Evolutionary conservation across 164 flowering plant species (phyloP), one percentile per base, ranked within the genome.

Genomic region (Kingdonia uniflora): DNA sequence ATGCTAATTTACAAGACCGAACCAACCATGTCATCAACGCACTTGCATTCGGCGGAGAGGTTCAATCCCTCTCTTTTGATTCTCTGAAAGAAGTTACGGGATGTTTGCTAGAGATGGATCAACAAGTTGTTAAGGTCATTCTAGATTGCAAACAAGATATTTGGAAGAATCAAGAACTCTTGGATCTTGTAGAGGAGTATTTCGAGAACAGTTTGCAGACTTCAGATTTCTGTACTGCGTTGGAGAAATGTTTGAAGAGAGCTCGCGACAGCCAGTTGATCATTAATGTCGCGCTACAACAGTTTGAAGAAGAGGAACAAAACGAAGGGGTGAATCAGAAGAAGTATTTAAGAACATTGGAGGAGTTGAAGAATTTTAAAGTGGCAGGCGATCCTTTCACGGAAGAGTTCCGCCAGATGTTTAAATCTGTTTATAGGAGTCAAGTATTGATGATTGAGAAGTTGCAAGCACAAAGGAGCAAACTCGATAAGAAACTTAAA

Each of bases 161-260:
- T 0, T 90, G 95, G 95, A 77, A 81, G 10, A 76, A 68, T 45
- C 58, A 61, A 17, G 89, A 82, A 0, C 45, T 90, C 56, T 76
- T 71, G 49, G 65, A 69, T 14, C 69, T 85, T 19, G 95, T 84
- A 16, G 79, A 84, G 49, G 90, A 85, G 37, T 85, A 87, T 68
- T 80, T 91, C 49, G 78, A 87, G 45, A 81, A 65, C 59, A 87
- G 96, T 46, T 52, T 79, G 13, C 71, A 74, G 49, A 87, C 84
- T 1, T 38, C 87, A 15, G 89, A 83, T 43, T 87, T 91, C 75
- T 87, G 84, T 58, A 73, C 79, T 13, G 72, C 79, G 2, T 65
- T 91, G 11, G 85, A 79, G 42, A 74, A 71, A 26, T 83, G 88
- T 49, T 70, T 91, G 12, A 76, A 73, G 54, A 74, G 81, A 29